Base-by-base conservation (phyloP, 2,329 filamentous ascomycete genomes). In the Cladosporium phlei region DNA sequence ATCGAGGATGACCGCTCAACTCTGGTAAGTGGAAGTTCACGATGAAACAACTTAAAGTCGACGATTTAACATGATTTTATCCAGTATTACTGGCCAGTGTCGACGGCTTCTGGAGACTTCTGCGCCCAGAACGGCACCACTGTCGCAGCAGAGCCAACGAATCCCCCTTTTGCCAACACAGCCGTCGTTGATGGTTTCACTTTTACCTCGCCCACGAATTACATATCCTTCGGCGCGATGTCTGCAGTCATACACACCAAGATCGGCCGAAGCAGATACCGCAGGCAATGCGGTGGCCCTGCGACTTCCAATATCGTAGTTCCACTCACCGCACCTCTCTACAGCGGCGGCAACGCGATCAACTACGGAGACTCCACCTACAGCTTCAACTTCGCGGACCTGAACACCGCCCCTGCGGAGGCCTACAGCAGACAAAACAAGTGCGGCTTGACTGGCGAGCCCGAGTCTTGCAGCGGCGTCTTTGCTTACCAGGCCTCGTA, bases 91-190 rank as follows among this genome's bases (percentile, higher is more conserved):
- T 45, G 40, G 40, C 40, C 40, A 4, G 21, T 45, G 7, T 35
- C 40, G 5, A 45, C 40, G 7, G 16, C 16, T 6, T 28, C 30
- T 4, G 40, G 40, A 19, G 40, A 45, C 30, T 45, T 45, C 40
- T 45, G 40, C 30, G 30, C 40, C 4, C 40, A 45, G 11, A 21
- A 45, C 16, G 40, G 40, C 29, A n/a, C 30, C 32, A 45, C 40
- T 6, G n/a, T 45, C 22, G 25, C 28, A 11, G 30, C 40, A 12
- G 30, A 34, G 29, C 40, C 40, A n/a, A 45, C 40, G 19, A 35
- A 25, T 22, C 40, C 40, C 8, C 30, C 29, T 14, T 5, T 37
- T 4, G 30, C 42, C 11, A 35, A 45, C 24, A 37, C 42, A 12
- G 42, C 24, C 11, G 32, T 28, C 5, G 17, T 45, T 6, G 42